phyloP scores from a whole-genome alignment of 1,139 yeast species.

The Groenewaldozyma auringiensis region DNA sequence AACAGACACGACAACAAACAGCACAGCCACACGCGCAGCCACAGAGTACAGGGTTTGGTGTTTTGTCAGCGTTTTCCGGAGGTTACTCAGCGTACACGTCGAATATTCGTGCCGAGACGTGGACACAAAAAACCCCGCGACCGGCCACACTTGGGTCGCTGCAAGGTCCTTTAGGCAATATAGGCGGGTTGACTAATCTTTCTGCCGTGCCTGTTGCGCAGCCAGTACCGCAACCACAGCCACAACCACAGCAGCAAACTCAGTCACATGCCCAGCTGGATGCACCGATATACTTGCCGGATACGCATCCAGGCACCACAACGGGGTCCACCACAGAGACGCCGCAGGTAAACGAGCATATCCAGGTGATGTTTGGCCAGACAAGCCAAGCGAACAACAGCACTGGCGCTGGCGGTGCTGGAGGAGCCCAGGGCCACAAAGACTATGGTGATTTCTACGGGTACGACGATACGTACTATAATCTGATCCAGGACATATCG shows the following conservation, averaged over 20 bases:
- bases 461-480: constrained; percentile 39
- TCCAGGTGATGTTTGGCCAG: too few relatives aligned
- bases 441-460: constrained; percentile 37
- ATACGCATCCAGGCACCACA: not conserved
- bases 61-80: not conserved
- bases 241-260: too few relatives aligned
- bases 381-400: not conserved
- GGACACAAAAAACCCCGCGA: not conserved
- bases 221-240: too few relatives aligned
- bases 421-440: too few relatives aligned
- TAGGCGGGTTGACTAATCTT: not conserved
- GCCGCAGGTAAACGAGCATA: too few relatives aligned
- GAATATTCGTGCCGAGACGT: not conserved
- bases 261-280: too few relatives aligned
- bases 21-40: not conserved
- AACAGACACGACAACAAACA: constrained; percentile 9
- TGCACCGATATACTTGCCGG: too few relatives aligned
- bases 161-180: too few relatives aligned
- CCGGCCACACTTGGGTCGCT: not conserved
- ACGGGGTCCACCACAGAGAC: not conserved
- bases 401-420: too few relatives aligned
- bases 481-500: constrained; percentile 55
- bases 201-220: too few relatives aligned
- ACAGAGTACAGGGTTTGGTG: not conserved
- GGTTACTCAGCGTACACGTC: not conserved